Percentiles rank a stretch among this genome's conserved stretches.
These are phyloP conservation scores for Kwoniella shivajii DNA, from an alignment of 1,284 basidiomycete species.

Conservation along the genomic window DNA sequence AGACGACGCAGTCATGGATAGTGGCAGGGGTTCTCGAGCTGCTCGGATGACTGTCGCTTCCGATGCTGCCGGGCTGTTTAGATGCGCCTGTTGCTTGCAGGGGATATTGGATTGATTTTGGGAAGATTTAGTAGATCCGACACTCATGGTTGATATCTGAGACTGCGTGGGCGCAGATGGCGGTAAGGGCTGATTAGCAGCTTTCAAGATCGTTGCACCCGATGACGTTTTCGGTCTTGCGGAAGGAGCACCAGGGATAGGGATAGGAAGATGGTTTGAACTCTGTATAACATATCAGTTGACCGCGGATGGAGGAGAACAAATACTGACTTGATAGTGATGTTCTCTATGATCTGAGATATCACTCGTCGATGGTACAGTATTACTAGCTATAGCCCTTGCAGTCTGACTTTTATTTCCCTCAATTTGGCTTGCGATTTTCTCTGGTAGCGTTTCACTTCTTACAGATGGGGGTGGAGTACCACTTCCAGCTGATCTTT, in stretches of 20 bases:
- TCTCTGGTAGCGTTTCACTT: slow-evolving; percentile 2
- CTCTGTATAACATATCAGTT: no score
- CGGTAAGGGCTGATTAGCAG: slow-evolving; percentile 8
- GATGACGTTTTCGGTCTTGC: background rate
- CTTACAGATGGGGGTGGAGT: slow-evolving; percentile 1
- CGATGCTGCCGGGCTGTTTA: background rate
- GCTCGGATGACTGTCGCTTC: slow-evolving; percentile 12
- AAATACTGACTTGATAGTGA: slow-evolving; percentile 10
- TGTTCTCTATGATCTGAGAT: background rate
- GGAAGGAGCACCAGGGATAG: background rate
- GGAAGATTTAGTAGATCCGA: background rate
- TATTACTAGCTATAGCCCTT: background rate
- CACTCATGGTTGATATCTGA: background rate
- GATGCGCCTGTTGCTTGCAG: background rate
- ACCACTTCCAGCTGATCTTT: slow-evolving; percentile 4
- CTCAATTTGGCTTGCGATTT: background rate
- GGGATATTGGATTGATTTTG: background rate
- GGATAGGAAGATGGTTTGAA: slow-evolving; percentile 1
- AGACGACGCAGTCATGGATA: background rate
- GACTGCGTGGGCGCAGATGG: background rate
- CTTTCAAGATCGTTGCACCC: slow-evolving; percentile 4
- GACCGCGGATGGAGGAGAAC: background rate
- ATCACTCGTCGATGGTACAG: background rate
- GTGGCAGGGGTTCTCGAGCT: background rate
- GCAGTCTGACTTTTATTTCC: slow-evolving; percentile 1